Percentiles rank a stretch among this genome's conserved stretches.
Conservation (phyloP, 352 stramenopile genomes). For the Pythium rishiriense region DNA sequence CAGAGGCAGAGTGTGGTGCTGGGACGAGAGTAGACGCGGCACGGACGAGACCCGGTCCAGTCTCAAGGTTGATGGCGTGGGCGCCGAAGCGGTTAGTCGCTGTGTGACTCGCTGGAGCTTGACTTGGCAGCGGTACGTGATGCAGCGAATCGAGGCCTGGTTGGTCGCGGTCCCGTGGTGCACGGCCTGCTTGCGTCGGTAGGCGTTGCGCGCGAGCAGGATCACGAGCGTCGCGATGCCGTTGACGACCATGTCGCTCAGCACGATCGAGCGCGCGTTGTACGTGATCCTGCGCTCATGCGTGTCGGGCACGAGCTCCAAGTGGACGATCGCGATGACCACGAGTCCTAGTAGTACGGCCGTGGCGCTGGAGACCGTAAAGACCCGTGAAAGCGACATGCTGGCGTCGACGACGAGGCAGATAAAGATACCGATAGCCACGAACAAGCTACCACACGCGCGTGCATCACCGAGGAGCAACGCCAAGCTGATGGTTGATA, state of each 20-base stretch:
- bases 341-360: background rate
- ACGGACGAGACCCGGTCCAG: background rate
- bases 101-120: conserved; percentile 1
- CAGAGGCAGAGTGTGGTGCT: background rate
- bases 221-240: conserved; percentile 26
- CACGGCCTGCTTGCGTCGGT: conserved; percentile 18
- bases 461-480: conserved; percentile 1
- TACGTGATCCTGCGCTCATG: conserved; percentile 3
- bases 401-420: conserved; percentile 34
- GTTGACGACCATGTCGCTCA: conserved; percentile 24
- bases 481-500: background rate
- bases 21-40: background rate
- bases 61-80: background rate
- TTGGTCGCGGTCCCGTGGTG: conserved; percentile 17
- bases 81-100: background rate
- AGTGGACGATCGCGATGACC: conserved; percentile 1
- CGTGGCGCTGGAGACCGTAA: background rate
- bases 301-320: conserved; percentile 4
- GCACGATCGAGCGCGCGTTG: background rate
- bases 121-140: conserved; percentile 31
- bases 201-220: conserved; percentile 30
- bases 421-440: conserved; percentile 22
- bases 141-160: conserved; percentile 19
- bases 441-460: conserved; percentile 7
- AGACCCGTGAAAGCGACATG: conserved; percentile 7